These are phyloP conservation scores for Russula brevipes DNA, from an alignment of 768 basidiomycete species.

Conservation along the genomic window DNA sequence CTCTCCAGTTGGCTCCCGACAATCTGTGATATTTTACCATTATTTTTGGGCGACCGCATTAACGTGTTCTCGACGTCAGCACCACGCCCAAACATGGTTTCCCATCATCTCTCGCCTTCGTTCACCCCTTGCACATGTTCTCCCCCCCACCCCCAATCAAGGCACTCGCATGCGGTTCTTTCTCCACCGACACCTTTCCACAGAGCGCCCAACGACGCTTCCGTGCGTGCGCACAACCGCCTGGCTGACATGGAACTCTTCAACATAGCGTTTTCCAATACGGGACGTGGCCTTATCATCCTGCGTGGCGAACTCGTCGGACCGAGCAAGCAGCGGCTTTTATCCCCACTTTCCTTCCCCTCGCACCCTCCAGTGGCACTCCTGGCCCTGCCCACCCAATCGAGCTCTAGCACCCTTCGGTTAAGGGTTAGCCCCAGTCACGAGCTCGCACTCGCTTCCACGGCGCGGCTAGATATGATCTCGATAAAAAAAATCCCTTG, in stretches of 20 bases:
- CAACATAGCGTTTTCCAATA: conserved; percentile 9
- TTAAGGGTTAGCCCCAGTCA: conserved; percentile 23
- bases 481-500: conserved; percentile 3
- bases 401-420: conserved; percentile 14
- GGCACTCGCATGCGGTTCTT: neutral
- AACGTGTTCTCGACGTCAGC: too few relatives aligned
- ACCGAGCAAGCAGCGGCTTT: conserved; percentile 5
- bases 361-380: neutral
- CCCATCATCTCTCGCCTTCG: too few relatives aligned
- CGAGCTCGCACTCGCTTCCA: conserved; percentile 11
- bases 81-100: too few relatives aligned
- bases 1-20: neutral
- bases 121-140: too few relatives aligned
- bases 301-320: conserved; percentile 17
- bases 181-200: neutral
- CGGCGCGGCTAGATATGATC: conserved; percentile 21
- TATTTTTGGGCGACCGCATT: too few relatives aligned
- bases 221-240: conserved; percentile 20
- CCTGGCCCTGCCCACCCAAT: neutral
- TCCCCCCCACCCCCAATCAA: neutral
- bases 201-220: conserved; percentile 13
- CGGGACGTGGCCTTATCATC: conserved; percentile 4
- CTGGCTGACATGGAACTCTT: conserved; percentile 14
- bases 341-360: neutral
- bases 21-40: neutral